Base-by-base conservation (phyloP, 768 basidiomycete genomes). In the Suillus lakei region DNA sequence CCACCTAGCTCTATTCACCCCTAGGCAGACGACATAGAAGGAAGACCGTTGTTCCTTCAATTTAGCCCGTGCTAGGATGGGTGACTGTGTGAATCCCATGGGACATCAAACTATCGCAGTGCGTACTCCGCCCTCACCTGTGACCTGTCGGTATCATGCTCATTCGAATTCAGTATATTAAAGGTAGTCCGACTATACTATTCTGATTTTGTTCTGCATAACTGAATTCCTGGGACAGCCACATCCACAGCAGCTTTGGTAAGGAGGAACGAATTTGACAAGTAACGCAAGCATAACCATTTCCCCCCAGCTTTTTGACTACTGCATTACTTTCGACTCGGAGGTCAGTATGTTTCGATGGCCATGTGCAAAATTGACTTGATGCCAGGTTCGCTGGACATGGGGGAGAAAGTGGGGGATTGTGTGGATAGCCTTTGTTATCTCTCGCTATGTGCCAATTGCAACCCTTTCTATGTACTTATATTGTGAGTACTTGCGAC, bases 371-470 rank as follows among this genome's bases (percentile, higher is more conserved):
- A n/a, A 12, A 9, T 10, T 59, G 21, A 53, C 28, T 6, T 15
- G 13, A 34, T 13, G 12, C n/a, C 36, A 73, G 72, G 66, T 68
- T 16, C 54, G 64, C 41, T 72, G 66, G 70, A 15, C 74, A 32
- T 64, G 63, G 43, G 55, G 67, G 41, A 65, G 66, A 21, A 64
- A 23, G 46, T 73, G 70, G 72, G 67, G 66, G n/a, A 53, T 61
- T 2, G 54, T 54, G 62, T 60, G 72, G 63, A 59, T 74, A 6
- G 66, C 67, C 23, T 73, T n/a, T 61, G 18, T 61, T 18, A 26
- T 55, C 18, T 68, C 50, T 38, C 73, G 72, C 23, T 74, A 73
- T 66, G 44, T 73, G 4, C 72, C 73, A 9, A 68, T 74, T 7
- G 39, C 64, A 32, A 66, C 61, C 10, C 50, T 72, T 6, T 50